A percentile compares a stretch with the other conserved stretches of the same genome.
Evolutionary conservation across 2,329 filamentous ascomycete species (phyloP).

Genomic region (Alternaria viburni): DNA sequence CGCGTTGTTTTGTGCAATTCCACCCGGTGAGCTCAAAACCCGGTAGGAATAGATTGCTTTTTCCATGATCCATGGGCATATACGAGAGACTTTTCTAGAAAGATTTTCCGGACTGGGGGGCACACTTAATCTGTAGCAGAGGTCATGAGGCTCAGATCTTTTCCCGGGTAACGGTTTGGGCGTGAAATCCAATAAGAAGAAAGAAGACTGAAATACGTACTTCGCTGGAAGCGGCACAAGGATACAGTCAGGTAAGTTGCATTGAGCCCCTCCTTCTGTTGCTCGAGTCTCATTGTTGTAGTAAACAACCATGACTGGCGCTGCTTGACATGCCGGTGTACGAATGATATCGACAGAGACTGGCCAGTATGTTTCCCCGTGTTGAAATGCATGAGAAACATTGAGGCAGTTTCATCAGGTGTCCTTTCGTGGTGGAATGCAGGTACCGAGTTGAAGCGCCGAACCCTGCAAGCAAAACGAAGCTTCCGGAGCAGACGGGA

Average conservation of each 20-base stretch:
- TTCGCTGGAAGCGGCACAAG: background rate
- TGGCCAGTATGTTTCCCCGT: background rate
- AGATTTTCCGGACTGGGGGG: conserved; percentile 19
- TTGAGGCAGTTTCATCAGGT: conserved; percentile 2
- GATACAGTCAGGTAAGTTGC: background rate
- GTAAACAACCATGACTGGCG: background rate
- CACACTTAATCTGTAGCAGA: conserved; percentile 24
- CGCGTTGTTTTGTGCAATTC: background rate
- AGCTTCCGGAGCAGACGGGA: conserved; percentile 44
- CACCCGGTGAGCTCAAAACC: conserved; percentile 26
- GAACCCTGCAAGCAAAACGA: conserved; percentile 13
- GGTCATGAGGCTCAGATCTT: conserved; percentile 30
- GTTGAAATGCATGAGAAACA: background rate
- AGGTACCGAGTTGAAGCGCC: conserved; percentile 11
- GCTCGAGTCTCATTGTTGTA: background rate
- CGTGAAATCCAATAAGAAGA: background rate
- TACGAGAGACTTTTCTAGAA: conserved; percentile 31
- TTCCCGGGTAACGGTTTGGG: conserved; percentile 6
- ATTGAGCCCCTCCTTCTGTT: background rate
- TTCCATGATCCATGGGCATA: conserved; percentile 17
- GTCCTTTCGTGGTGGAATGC: conserved; percentile 13
- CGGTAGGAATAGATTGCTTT: conserved; percentile 26
- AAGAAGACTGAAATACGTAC: conserved; percentile 7
- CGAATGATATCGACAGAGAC: background rate
- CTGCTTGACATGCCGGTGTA: background rate